phyloP scores from a whole-genome alignment of 257 asterid genomes.

The Nicotiana undulata region DNA sequence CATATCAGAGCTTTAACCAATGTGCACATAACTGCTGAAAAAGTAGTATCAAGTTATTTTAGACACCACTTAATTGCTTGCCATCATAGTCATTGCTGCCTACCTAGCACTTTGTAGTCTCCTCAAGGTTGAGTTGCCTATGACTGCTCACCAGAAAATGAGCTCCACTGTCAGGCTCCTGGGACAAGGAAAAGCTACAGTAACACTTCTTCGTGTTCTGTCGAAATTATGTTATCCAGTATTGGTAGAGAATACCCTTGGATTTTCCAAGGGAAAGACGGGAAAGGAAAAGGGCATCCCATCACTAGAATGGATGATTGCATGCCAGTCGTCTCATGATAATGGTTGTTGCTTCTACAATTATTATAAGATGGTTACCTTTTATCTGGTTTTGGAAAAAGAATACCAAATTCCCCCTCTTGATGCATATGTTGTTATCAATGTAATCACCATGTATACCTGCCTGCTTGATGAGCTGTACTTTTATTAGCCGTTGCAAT shows the following conservation, averaged over 20 bases:
- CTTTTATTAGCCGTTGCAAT: background rate
- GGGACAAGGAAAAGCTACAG: too few relatives aligned
- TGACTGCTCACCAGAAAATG: too few relatives aligned
- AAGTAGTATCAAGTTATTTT: background rate
- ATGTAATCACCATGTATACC: background rate
- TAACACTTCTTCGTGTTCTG: background rate
- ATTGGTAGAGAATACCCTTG: background rate
- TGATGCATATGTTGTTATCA: background rate
- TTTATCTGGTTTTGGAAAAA: background rate
- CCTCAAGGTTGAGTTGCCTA: too few relatives aligned
- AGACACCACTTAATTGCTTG: too few relatives aligned
- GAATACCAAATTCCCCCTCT: background rate
- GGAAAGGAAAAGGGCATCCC: background rate
- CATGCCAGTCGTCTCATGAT: background rate
- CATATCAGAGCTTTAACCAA: background rate
- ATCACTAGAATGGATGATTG: background rate
- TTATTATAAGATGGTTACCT: background rate
- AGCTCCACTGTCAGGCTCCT: too few relatives aligned
- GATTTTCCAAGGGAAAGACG: background rate
- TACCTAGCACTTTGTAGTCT: too few relatives aligned
- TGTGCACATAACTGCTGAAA: background rate
- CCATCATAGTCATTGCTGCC: too few relatives aligned
- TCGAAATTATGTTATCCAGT: background rate
- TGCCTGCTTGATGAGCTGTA: background rate
- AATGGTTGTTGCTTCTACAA: too few relatives aligned